Evolutionary conservation across 176 grass and related monocot genomes (phyloP).

Genomic region (Coix lacrymajobi): DNA sequence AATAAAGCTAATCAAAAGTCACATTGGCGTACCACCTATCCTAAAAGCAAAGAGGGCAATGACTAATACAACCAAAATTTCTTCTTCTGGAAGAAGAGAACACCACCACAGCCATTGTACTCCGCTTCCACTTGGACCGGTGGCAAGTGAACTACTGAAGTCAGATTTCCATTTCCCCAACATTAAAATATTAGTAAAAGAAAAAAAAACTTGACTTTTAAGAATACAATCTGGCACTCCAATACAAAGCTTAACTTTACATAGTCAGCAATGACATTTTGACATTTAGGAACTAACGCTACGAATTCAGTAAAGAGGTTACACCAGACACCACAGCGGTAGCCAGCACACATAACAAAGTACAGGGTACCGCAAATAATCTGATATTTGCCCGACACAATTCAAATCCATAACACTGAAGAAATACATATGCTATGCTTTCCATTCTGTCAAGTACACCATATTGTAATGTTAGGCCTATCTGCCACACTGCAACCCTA

Average conservation of each 20-base stretch:
- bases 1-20: background rate
- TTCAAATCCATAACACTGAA: constrained; percentile 28
- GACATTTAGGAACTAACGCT: constrained; percentile 31
- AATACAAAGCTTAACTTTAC: constrained; percentile 43
- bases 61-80: background rate
- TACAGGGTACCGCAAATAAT: constrained; percentile 62
- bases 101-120: background rate
- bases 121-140: background rate
- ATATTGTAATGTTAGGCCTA: constrained; percentile 65
- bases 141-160: background rate
- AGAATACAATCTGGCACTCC: constrained; percentile 25
- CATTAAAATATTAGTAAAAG: background rate
- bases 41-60: background rate
- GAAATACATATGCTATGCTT: constrained; percentile 47
- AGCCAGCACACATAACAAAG: constrained; percentile 33
- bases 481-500: constrained; percentile 53
- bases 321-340: constrained; percentile 26
- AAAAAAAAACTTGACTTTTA: background rate
- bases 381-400: constrained; percentile 23
- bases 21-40: background rate
- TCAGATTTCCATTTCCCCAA: background rate
- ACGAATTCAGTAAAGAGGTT: constrained; percentile 31
- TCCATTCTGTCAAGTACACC: constrained; percentile 53
- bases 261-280: constrained; percentile 35
- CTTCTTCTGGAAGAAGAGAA: background rate